Evolutionary conservation across 148 eudicot genomes (phyloP).

Genomic region (Rhododendron ferrugineum): DNA sequence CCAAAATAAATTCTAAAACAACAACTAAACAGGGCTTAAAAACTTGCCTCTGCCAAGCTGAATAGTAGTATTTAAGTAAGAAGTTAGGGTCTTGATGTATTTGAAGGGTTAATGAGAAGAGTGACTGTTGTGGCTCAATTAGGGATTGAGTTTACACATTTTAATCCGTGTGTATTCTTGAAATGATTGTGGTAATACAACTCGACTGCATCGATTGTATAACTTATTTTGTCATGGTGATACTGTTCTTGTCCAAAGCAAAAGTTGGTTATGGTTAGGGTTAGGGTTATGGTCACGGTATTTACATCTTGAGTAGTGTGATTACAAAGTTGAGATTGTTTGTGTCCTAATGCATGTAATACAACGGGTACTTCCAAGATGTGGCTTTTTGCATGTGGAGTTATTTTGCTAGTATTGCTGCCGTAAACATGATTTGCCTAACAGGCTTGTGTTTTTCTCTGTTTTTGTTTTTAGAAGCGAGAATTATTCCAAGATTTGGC

Average conservation of each 20-base stretch:
- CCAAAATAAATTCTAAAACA: neutral
- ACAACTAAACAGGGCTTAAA: neutral
- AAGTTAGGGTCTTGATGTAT: neutral
- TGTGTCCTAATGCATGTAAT: conserved; percentile 1
- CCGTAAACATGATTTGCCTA: conserved; percentile 15
- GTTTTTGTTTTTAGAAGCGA: conserved; percentile 47
- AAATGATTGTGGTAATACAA: neutral
- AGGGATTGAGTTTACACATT: neutral
- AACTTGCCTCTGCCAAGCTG: neutral
- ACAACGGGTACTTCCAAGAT: conserved; percentile 10
- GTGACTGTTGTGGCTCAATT: neutral
- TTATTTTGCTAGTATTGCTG: conserved; percentile 16
- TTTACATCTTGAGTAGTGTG: neutral
- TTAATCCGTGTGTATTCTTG: neutral
- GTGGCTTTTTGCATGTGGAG: conserved; percentile 8
- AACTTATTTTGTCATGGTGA: neutral
- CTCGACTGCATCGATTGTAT: neutral
- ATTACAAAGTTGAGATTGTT: neutral
- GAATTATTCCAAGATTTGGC: conserved; percentile 93
- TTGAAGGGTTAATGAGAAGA: neutral
- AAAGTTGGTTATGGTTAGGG: neutral
- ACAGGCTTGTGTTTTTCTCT: conserved; percentile 3
- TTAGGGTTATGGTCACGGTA: neutral
- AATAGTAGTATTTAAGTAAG: neutral
- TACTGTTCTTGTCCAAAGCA: neutral